phyloP scores from a whole-genome alignment of 73 alveolate species.

The Effrenium voratum region DNA sequence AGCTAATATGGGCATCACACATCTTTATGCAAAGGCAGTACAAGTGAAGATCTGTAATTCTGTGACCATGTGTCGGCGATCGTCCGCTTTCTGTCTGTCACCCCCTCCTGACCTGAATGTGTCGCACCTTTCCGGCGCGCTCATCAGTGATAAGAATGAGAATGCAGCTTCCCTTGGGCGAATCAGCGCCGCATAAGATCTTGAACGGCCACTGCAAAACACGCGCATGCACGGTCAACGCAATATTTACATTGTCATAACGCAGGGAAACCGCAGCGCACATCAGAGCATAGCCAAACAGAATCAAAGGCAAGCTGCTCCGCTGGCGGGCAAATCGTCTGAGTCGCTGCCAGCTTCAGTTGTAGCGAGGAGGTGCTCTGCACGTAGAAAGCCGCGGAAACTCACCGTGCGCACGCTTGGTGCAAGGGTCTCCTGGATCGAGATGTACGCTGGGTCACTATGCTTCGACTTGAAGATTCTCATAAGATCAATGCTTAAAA shows the following conservation, averaged over 20 bases:
- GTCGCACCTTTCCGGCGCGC: constrained; percentile 71
- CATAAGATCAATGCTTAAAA: too few species aligned
- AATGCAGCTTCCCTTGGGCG: constrained; percentile 41
- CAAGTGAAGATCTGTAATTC: too few species aligned
- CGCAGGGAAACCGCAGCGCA: too few species aligned
- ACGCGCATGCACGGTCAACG: neutral
- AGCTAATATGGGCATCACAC: too few species aligned
- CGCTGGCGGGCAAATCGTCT: neutral
- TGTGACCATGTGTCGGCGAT: too few species aligned
- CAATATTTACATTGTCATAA: neutral
- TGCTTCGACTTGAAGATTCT: too few species aligned
- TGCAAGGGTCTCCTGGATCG: constrained; percentile 29
- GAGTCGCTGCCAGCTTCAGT: neutral
- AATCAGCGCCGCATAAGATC: too few species aligned
- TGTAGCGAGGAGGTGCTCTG: constrained; percentile 6
- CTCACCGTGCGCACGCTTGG: constrained; percentile 83
- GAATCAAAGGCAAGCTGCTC: neutral
- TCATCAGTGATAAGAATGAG: constrained; percentile 71
- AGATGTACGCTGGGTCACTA: neutral
- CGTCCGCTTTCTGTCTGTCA: too few species aligned
- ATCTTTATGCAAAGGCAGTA: too few species aligned
- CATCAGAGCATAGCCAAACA: neutral
- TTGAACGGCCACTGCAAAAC: neutral
- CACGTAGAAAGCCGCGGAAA: constrained; percentile 62
- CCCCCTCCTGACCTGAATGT: constrained; percentile 45